Base-by-base conservation (phyloP, 306 rosid species). In the Macrotyloma uniflorum region DNA sequence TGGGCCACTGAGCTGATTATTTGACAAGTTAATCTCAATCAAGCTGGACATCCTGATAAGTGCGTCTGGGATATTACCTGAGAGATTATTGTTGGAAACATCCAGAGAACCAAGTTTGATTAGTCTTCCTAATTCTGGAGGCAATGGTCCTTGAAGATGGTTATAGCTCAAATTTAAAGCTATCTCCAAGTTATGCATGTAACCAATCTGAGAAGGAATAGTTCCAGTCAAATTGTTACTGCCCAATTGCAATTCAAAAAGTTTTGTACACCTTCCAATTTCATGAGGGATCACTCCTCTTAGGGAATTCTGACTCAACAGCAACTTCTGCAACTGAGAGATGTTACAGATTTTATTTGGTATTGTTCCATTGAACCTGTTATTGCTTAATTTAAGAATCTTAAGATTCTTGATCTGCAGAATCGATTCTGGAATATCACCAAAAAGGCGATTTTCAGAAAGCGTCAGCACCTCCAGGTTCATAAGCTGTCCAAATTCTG, bases 401-500 rank as follows among this genome's bases (percentile, higher is more conserved):
- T 1, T 5, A 58, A 58, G 65, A 23, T 14, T 26, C 11, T 26
- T 26, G 38, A 35, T 24, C 65, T 14, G 33, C 19, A 58, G 18
- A 26, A 58, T 58, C 9, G 90, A 67, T 23, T 80, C 67, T 2
- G 97, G 93, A 40, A 90, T 90, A 54, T 87, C 91, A 32, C 97
- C 94, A 64, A 67, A 26, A 58, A 58, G 65, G 65, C 4, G 81
- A 55, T 91, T 91, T 11, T 87, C 87, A 4, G 94, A 90, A 72
- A 91, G 93, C 81, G 88, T 91, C 43, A 91, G 78, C 74, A 90
- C 97, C 90, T 91, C 91, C 62, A 91, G 83, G 77, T 87, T 88
- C 91, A 88, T 70, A 30, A 91, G 94, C 76, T 84, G 83, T 50
- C 93, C 97, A 50, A 90, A 80, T 77, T 88, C 91, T 0, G 76